phyloP scores from a whole-genome alignment of 352 stramenopile genomes.

The Globisporangium mamillatum region DNA sequence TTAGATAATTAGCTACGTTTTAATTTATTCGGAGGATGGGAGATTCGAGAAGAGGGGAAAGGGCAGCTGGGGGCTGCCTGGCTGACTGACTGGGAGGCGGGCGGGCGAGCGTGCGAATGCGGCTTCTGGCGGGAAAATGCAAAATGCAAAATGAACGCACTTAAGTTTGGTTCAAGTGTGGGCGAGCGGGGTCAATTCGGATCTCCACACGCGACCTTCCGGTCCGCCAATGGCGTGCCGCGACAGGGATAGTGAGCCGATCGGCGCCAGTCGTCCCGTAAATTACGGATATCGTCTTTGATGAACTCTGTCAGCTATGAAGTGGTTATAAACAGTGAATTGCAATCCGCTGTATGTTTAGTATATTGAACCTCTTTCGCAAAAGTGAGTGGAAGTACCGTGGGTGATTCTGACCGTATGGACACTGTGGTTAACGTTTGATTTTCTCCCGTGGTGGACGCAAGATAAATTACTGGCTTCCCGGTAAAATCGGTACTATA shows the following conservation, averaged over 20 bases:
- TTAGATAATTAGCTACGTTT: no score
- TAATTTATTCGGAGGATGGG: no score
- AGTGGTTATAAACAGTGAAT: not conserved
- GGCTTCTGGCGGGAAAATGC: not conserved
- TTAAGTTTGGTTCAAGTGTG: not conserved
- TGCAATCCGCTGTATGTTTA: no score
- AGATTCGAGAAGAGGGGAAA: no score
- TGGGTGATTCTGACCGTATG: not conserved
- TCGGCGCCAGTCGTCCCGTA: not conserved
- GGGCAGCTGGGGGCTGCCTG: not conserved
- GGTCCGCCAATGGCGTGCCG: not conserved
- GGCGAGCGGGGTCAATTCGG: not conserved
- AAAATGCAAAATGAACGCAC: not conserved
- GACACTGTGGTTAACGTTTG: not conserved
- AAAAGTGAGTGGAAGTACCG: no score
- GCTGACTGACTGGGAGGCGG: not conserved
- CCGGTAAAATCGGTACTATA: not conserved
- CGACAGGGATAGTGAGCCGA: not conserved
- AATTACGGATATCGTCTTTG: not conserved
- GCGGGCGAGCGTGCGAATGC: not conserved
- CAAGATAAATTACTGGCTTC: not conserved
- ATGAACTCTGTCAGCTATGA: not conserved
- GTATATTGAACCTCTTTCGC: no score
- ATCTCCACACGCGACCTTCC: conserved; percentile 4
- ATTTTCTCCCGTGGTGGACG: not conserved